Evolutionary conservation across 2,329 filamentous ascomycete genomes (phyloP), one percentile per base, ranked within the genome.

Genomic region (Eutypa lata): DNA sequence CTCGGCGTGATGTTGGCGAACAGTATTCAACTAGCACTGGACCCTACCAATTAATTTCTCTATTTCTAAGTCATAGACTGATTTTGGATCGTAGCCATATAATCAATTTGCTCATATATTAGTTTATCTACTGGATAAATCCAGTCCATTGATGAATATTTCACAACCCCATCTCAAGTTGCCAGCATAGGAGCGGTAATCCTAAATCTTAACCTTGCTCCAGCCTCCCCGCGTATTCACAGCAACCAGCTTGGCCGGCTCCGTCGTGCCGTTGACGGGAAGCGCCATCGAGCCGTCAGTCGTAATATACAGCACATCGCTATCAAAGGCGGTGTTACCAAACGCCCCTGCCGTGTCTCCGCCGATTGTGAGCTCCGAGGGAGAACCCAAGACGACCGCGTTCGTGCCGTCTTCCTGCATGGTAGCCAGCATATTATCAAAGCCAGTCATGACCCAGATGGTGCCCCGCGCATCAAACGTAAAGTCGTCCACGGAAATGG

Each of bases 181-280:
- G 26, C 26, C 10, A 31, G 26, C 26, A 31, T 31, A 5, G 5
- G 26, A 31, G 26, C 10, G n/a, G n/a, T n/a, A n/a, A n/a, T n/a
- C n/a, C n/a, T n/a, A n/a, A n/a, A 31, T 31, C 26, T 6, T 6
- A 31, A 31, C 26, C n/a, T n/a, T n/a, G n/a, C 26, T 31, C 26
- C 26, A 10, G 10, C 10, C 5, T 31, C 46, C 47, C 38, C 43
- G 42, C 16, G 54, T 50, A 48, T 58, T 52, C 35, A 59, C 49
- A 43, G 61, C 56, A 14, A 61, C 48, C 21, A 61, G 49, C 26
- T 59, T 57, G 14, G 54, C 59, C 1, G 57, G 55, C 44, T 57
- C 56, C 1, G 38, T 55, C 10, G 54, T 55, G 1, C 61, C 58
- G 52, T 60, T 58, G 13, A 59, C 52, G 10, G 60, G 60, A 16